These are phyloP conservation scores for Penicillium sp. DNA, from an alignment of 2,329 filamentous ascomycete species.

Conservation along the genomic window DNA sequence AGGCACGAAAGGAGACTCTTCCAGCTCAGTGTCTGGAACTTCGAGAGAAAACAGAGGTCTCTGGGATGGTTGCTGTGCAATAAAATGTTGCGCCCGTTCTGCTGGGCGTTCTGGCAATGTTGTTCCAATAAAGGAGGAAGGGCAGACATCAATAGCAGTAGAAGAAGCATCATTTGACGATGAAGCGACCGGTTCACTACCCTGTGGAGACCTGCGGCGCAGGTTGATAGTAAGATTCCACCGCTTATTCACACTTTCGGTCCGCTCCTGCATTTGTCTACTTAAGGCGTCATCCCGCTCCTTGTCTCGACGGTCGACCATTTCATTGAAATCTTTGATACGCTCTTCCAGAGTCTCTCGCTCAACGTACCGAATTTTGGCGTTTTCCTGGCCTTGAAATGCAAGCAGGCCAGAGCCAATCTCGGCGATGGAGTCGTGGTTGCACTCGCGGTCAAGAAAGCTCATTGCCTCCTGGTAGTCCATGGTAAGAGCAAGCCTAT, in stretches of 20 bases:
- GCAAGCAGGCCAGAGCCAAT: slow-evolving; percentile 11
- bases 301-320: not conserved
- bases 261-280: not conserved
- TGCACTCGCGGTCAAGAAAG: too few species aligned
- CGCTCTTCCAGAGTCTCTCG: not conserved
- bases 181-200: not conserved
- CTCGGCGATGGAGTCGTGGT: slow-evolving; percentile 8
- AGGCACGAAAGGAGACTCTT: too few species aligned
- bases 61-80: not conserved
- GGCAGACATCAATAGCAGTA: not conserved
- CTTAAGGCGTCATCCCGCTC: not conserved
- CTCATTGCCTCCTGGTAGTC: too few species aligned
- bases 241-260: not conserved
- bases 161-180: not conserved
- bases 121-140: not conserved
- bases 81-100: not conserved
- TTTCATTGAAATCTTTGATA: slow-evolving; percentile 2
- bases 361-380: not conserved
- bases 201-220: not conserved
- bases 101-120: not conserved
- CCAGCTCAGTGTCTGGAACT: not conserved
- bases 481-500: not conserved
- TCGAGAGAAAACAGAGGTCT: not conserved
- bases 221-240: not conserved
- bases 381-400: slow-evolving; percentile 12